Conservation (phyloP, 2,329 filamentous ascomycete species). For the Pseudocercospora crystallina region DNA sequence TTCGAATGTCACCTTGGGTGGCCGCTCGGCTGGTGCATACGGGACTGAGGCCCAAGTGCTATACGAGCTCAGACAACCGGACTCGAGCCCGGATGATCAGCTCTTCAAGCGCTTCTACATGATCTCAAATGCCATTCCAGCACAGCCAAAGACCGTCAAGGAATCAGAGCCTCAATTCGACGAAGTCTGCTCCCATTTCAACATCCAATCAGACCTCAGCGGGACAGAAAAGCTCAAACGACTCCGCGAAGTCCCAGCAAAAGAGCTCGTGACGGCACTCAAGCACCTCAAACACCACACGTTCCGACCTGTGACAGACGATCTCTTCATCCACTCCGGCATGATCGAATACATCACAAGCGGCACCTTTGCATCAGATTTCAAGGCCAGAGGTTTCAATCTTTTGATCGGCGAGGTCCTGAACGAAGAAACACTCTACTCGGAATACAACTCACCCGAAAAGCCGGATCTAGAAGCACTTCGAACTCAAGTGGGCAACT, state of each 20-base stretch:
- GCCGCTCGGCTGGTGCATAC: constrained; percentile 48
- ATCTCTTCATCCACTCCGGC: constrained; percentile 7
- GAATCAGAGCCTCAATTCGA: constrained; percentile 7
- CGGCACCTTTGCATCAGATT: constrained; percentile 1
- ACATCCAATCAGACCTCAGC: not conserved
- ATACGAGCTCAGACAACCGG: constrained; percentile 1
- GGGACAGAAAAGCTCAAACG: not conserved
- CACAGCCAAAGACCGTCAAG: constrained; percentile 2
- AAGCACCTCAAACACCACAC: constrained; percentile 3
- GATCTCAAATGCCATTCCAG: constrained; percentile 10
- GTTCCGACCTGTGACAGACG: constrained; percentile 8
- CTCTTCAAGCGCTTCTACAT: constrained; percentile 8
- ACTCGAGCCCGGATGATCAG: not conserved
- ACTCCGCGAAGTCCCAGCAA: not conserved
- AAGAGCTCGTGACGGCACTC: constrained; percentile 5
- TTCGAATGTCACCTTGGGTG: constrained; percentile 34
- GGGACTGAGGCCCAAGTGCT: constrained; percentile 8
- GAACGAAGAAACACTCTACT: constrained; percentile 10
- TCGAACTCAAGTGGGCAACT: constrained; percentile 2
- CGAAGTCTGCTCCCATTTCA: constrained; percentile 5
- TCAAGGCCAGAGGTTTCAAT: not conserved
- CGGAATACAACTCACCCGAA: constrained; percentile 4
- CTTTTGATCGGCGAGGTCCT: constrained; percentile 9
- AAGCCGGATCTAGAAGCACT: not conserved
- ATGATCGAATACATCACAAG: constrained; percentile 6